Percentiles rank a stretch among this genome's conserved stretches.
Evolutionary conservation across 768 basidiomycete species (phyloP).

Genomic region (Boletus edulis): DNA sequence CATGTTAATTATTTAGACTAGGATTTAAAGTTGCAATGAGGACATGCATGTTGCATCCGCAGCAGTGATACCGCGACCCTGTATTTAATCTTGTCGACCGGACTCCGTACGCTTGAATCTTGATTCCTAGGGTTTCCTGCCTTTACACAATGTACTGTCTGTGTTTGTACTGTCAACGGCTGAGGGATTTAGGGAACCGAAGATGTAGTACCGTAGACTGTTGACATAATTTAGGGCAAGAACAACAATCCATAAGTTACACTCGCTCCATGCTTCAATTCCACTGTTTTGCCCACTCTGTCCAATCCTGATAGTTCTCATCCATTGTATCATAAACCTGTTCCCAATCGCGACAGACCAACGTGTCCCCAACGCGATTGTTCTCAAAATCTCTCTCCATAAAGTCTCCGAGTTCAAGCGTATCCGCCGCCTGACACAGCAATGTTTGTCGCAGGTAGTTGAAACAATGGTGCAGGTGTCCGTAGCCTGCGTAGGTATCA

Average conservation of each 20-base stretch:
- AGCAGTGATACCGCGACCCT: no score
- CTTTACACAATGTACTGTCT: no score
- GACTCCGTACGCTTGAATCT: no score
- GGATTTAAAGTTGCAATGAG: no score
- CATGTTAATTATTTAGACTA: no score
- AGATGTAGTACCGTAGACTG: not conserved
- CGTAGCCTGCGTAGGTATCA: slow-evolving; percentile 5
- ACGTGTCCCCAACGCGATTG: slow-evolving; percentile 10
- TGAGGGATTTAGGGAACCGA: no score
- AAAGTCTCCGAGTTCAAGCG: slow-evolving; percentile 16
- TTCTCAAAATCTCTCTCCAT: slow-evolving; percentile 11
- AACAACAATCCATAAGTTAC: no score
- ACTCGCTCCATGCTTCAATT: not conserved
- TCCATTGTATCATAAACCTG: slow-evolving; percentile 4
- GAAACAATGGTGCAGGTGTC: slow-evolving; percentile 12
- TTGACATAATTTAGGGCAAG: not conserved
- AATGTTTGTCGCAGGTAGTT: slow-evolving; percentile 13
- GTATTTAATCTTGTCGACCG: no score
- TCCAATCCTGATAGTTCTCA: slow-evolving; percentile 4
- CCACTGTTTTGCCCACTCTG: slow-evolving; percentile 10
- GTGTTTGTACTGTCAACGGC: no score
- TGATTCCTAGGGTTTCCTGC: no score
- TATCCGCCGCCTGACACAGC: slow-evolving; percentile 15
- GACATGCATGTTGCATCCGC: no score
- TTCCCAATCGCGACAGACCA: slow-evolving; percentile 12